Conservation (phyloP, 352 stramenopile species). For the Pythium insidiosum region DNA sequence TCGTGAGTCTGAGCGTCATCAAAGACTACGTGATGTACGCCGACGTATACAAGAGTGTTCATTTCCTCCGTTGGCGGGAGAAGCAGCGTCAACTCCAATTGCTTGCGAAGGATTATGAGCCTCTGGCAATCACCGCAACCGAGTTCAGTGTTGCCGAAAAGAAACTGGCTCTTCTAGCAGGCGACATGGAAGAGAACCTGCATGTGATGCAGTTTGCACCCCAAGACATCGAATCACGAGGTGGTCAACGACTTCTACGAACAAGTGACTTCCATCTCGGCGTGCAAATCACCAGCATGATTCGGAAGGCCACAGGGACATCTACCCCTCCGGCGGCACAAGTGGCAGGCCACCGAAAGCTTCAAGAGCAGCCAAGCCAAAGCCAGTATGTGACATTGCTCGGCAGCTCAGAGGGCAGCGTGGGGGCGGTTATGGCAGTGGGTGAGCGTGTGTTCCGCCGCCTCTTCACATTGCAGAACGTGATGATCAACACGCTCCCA, state of each 20-base stretch:
- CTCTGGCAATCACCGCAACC: conserved; percentile 61
- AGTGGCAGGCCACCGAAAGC: neutral
- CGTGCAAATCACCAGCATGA: conserved; percentile 66
- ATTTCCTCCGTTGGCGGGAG: conserved; percentile 84
- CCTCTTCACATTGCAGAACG: conserved; percentile 83
- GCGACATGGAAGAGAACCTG: conserved; percentile 81
- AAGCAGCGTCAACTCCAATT: conserved; percentile 73
- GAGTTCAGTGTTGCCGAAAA: conserved; percentile 82
- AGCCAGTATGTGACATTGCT: conserved; percentile 69
- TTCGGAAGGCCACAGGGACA: conserved; percentile 65
- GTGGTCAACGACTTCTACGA: conserved; percentile 70
- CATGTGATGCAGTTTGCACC: conserved; percentile 84
- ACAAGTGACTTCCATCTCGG: conserved; percentile 81
- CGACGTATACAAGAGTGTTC: conserved; percentile 85
- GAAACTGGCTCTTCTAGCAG: conserved; percentile 55
- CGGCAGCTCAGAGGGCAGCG: conserved; percentile 70
- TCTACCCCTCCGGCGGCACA: too few relatives aligned
- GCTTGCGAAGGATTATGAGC: conserved; percentile 84
- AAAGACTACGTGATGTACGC: conserved; percentile 85
- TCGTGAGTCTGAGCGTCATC: conserved; percentile 73
- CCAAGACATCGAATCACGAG: conserved; percentile 78
- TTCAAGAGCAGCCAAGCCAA: conserved; percentile 9
- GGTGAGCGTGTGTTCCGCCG: conserved; percentile 77
- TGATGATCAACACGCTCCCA: conserved; percentile 85
- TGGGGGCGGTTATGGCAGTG: conserved; percentile 69